Base-by-base conservation (phyloP, 208 protist genomes). In the Trypanosomatidae sp. region DNA sequence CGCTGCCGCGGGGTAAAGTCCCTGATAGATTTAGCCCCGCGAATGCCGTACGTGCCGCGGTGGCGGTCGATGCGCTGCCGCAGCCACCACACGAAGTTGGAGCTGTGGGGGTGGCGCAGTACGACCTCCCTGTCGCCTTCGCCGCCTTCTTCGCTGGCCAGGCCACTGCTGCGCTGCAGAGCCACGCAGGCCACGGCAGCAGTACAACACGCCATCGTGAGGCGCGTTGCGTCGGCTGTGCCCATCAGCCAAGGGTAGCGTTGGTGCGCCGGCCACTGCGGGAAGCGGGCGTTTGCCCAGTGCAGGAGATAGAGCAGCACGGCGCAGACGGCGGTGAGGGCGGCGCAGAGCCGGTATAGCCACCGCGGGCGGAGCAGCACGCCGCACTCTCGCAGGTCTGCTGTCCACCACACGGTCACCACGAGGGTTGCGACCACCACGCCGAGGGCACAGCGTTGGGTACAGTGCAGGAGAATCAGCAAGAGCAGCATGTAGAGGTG, bases 401-500 rank as follows among this genome's bases (percentile, higher is more conserved):
- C 75, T 1, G 49, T 22, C 33, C 15, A 39, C 75, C 75, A 80
- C 47, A 75, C 53, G 7, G 62, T 28, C 22, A 49, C 5, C 5
- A 75, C 2, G 7, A 80, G 64, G 25, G 39, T 10, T 0, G 53
- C 75, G 3, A 72, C 75, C 22, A 30, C 55, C 64, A 62, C 66
- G 2, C 75, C 75, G 36, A 80, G 43, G 13, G 67, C 69, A 30
- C 49, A 62, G 9, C 8, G 25, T 46, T 79, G 74, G 0, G 74
- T 62, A 15, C 59, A 30, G 41, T 36, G 39, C 25, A 80, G 53
- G 9, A 74, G 69, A 0, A 43, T 46, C 33, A 62, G 41, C 28
- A 80, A 53, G 7, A 74, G 28, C 30, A 71, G 52, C 53, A 75
- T 7, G 56, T 80, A 80, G 1, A 80, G 64, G 43, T 80, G 69